These are phyloP conservation scores for Aureobasidium sp. DNA, from an alignment of 2,329 filamentous ascomycete species.

Conservation along the genomic window DNA sequence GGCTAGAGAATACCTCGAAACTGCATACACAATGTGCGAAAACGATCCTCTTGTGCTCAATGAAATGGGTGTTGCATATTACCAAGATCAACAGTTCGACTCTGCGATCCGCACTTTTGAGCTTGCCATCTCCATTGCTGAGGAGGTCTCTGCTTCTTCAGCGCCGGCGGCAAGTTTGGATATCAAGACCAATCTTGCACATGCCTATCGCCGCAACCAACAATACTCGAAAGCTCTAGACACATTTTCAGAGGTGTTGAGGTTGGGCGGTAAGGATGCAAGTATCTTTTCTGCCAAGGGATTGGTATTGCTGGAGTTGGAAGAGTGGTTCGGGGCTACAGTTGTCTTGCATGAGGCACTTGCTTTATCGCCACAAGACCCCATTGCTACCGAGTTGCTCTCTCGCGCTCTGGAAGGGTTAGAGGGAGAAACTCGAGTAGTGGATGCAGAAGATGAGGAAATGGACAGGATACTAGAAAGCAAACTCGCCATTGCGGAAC, in stretches of 20 bases:
- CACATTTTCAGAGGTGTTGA: constrained; percentile 80
- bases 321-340: constrained; percentile 66
- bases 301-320: constrained; percentile 71
- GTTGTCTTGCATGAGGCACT: constrained; percentile 77
- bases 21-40: constrained; percentile 73
- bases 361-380: constrained; percentile 69
- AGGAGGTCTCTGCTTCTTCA: constrained; percentile 63
- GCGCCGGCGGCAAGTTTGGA: constrained; percentile 68
- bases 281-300: constrained; percentile 76
- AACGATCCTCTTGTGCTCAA: constrained; percentile 87
- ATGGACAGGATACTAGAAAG: background rate
- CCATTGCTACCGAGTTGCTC: constrained; percentile 70
- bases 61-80: constrained; percentile 92
- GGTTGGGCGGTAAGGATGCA: constrained; percentile 67
- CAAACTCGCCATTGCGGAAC: background rate
- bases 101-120: constrained; percentile 71
- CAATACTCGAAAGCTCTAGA: constrained; percentile 62
- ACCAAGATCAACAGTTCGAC: constrained; percentile 73
- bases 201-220: constrained; percentile 69
- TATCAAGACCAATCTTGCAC: constrained; percentile 79
- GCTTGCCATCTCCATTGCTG: constrained; percentile 66
- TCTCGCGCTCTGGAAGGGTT: constrained; percentile 62
- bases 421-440: constrained; percentile 35
- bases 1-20: constrained; percentile 88
- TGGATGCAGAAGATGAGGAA: constrained; percentile 34